Base-by-base conservation (phyloP, 2,329 filamentous ascomycete species). In the Colletotrichum sp. region DNA sequence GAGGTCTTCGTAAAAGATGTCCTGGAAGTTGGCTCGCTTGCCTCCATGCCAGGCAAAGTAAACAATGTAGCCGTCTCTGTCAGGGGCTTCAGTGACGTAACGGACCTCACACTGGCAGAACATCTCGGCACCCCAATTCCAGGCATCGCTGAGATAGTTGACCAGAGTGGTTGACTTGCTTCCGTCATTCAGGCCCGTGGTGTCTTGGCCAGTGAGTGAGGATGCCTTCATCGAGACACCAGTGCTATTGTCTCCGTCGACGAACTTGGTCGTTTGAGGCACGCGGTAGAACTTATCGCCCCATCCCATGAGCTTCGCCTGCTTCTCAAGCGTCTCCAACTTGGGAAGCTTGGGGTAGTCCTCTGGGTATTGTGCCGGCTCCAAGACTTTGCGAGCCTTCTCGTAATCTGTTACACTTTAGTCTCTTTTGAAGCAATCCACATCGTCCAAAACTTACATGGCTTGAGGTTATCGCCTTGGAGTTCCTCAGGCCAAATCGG, bases 111-210 rank as follows among this genome's bases (percentile, higher is more conserved):
- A 92, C 79, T 92, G 89, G 82, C 92, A 94, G 77, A 94, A 94
- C 82, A 94, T 90, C 79, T 94, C 92, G 14, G 93, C 91, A 12
- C 92, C 93, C 91, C 92, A 93, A 79, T 93, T 93, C 92, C 92
- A 94, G 2, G 93, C 92, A 81, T 94, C 93, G 9, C 90, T 88
- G 12, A 94, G 84, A 79, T 94, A 94, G 2, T 92, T 94, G 43
- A 93, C 91, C 2, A 92, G 86, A 0, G 91, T 93, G 9, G 90
- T 92, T 26, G 89, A 93, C 83, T 94, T 94, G 36, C 91, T 93
- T 4, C 92, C 92, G 81, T 94, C 93, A 78, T 94, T 94, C 72
- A 93, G 78, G 1, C 92, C 92, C 0, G 92, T 93, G 34, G 83
- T 83, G 77, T 94, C 93, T 81, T 93, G 91, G 2, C 92, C 92